These are phyloP conservation scores for Afroboletus lepidellus DNA, from an alignment of 1,284 basidiomycete species.

Conservation along the genomic window DNA sequence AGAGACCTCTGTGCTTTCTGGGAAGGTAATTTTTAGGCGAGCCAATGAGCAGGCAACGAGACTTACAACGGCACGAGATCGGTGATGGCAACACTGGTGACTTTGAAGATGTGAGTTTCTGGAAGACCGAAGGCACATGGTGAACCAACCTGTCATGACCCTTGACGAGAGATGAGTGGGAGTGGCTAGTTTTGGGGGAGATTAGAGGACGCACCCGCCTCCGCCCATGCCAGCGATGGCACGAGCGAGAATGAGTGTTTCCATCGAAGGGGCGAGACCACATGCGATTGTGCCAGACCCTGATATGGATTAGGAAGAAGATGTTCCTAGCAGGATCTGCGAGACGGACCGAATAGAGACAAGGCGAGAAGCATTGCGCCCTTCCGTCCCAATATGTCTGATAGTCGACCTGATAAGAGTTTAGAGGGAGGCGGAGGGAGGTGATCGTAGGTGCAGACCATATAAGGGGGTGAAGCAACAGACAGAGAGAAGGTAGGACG, in stretches of 20 bases:
- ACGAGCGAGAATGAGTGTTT: constrained; percentile 75
- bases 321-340: constrained; percentile 16
- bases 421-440: constrained; percentile 17
- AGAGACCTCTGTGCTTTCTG: constrained; percentile 83
- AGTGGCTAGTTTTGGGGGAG: not conserved
- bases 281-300: constrained; percentile 81
- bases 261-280: constrained; percentile 82
- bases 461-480: constrained; percentile 91
- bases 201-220: constrained; percentile 58
- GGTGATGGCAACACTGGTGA: constrained; percentile 73
- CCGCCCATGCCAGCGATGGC: constrained; percentile 89
- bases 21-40: not conserved
- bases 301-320: constrained; percentile 33
- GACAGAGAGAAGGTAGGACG: constrained; percentile 82
- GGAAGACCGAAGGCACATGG: constrained; percentile 5
- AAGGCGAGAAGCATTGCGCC: constrained; percentile 81
- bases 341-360: constrained; percentile 67
- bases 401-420: constrained; percentile 64
- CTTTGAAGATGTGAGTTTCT: constrained; percentile 40
- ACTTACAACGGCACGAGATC: constrained; percentile 81
- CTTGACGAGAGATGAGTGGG: constrained; percentile 36
- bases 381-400: constrained; percentile 85
- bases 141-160: constrained; percentile 72
- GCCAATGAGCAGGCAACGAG: not conserved
- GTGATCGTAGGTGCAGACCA: constrained; percentile 46